These are phyloP conservation scores for Puya raimondii DNA, from an alignment of 176 grass and related monocot species.

Conservation along the genomic window DNA sequence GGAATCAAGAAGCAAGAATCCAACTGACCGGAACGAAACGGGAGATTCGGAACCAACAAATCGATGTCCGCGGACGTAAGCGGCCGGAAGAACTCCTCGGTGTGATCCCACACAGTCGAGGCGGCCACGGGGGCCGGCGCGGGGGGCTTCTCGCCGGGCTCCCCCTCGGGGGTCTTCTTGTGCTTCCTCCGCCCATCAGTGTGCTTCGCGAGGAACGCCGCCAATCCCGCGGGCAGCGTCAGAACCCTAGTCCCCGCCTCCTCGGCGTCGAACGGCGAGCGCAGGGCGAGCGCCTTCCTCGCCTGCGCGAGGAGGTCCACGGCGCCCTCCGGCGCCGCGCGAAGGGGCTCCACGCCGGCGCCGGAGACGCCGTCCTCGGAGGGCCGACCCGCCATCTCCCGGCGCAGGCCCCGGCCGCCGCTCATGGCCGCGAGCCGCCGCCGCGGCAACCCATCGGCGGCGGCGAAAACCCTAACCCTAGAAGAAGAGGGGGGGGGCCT, in stretches of 20 bases:
- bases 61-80: conserved; percentile 55
- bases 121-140: conserved; percentile 17
- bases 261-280: conserved; percentile 75
- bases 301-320: conserved; percentile 60
- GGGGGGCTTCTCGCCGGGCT: conserved; percentile 27
- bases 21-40: conserved; percentile 20
- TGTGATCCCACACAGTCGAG: conserved; percentile 62
- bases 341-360: conserved; percentile 32
- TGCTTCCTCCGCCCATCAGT: conserved; percentile 60
- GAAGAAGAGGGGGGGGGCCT: conserved; percentile 4
- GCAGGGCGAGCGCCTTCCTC: conserved; percentile 55
- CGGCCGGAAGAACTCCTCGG: conserved; percentile 70
- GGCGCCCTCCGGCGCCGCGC: conserved; percentile 19
- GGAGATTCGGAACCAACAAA: conserved; percentile 36
- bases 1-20: conserved; percentile 51
- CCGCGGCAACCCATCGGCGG: conserved; percentile 27
- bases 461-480: conserved; percentile 11
- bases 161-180: conserved; percentile 38
- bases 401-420: conserved; percentile 3
- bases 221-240: conserved; percentile 59
- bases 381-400: conserved; percentile 1
- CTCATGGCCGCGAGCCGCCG: conserved; percentile 37
- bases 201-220: conserved; percentile 42
- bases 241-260: conserved; percentile 47
- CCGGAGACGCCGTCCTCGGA: conserved; percentile 18